These are phyloP conservation scores for Persicaria maculosa DNA, from an alignment of 148 eudicot species.

Conservation along the genomic window DNA sequence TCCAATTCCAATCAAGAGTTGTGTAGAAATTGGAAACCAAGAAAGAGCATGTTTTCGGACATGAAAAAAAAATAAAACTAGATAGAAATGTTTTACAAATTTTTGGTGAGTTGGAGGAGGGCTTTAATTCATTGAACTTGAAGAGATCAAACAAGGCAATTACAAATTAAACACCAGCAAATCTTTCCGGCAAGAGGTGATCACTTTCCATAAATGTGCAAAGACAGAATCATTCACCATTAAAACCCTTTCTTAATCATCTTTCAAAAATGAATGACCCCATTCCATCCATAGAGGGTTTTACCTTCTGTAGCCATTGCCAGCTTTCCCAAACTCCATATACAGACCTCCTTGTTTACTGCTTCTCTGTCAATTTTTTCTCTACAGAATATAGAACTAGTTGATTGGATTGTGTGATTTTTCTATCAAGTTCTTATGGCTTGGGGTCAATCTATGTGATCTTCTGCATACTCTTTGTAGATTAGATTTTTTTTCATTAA, in stretches of 20 bases:
- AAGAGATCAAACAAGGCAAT: background rate
- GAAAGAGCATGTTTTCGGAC: background rate
- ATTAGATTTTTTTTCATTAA: background rate
- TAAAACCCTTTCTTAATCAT: background rate
- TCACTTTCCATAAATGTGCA: conserved; percentile 5
- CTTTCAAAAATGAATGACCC: background rate
- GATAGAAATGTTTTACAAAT: background rate
- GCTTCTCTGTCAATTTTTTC: background rate
- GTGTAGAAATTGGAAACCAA: too few species aligned
- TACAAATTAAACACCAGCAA: background rate
- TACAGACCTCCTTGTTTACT: background rate
- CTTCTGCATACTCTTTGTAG: background rate
- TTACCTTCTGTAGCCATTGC: background rate
- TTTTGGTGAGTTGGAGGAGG: background rate
- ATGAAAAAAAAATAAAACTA: background rate
- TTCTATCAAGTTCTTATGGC: background rate
- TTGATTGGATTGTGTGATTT: background rate
- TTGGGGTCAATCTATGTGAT: background rate
- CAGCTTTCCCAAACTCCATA: background rate
- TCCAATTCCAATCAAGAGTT: too few species aligned
- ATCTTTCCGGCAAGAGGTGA: background rate
- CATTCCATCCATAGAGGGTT: background rate
- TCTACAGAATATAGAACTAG: background rate
- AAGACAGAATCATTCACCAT: conserved; percentile 8
- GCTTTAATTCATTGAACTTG: conserved; percentile 5